A percentile compares a stretch with the other conserved stretches of the same genome.
phyloP scores from a whole-genome alignment of 305 asterid genomes.

The Plantago lanceolata region DNA sequence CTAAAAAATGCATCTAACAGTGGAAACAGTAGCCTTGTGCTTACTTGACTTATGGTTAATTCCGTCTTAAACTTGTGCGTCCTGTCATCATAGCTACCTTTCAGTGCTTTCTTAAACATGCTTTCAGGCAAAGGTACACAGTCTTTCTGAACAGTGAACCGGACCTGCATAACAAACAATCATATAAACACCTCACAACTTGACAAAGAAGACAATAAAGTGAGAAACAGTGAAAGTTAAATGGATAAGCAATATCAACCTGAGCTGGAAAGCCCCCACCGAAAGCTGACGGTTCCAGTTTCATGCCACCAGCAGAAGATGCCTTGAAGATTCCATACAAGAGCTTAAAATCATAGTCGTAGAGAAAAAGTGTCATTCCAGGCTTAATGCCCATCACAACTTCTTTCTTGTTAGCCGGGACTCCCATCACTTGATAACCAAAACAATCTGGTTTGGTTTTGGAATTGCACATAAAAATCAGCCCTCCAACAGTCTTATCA shows the following conservation, averaged over 20 bases:
- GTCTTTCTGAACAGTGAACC: conserved; percentile 54
- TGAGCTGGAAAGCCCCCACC: conserved; percentile 87
- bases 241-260: conserved; percentile 34
- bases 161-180: conserved; percentile 45
- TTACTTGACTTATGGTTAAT: conserved; percentile 65
- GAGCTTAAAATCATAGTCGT: conserved; percentile 73
- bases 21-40: conserved; percentile 20
- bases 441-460: conserved; percentile 94
- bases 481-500: conserved; percentile 52
- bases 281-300: conserved; percentile 74
- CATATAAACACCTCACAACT: conserved; percentile 19
- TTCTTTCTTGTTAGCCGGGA: conserved; percentile 57
- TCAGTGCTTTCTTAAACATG: conserved; percentile 67
- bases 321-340: conserved; percentile 84
- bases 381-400: conserved; percentile 64
- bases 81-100: conserved; percentile 63
- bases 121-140: conserved; percentile 80
- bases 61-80: conserved; percentile 69
- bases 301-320: conserved; percentile 88
- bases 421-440: conserved; percentile 68
- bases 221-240: neutral
- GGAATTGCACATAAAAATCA: conserved; percentile 81
- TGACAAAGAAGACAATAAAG: conserved; percentile 6
- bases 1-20: neutral
- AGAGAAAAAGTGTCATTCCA: conserved; percentile 76